These are phyloP conservation scores for Claviceps monticola DNA, from an alignment of 2,329 filamentous ascomycete species.

Conservation along the genomic window DNA sequence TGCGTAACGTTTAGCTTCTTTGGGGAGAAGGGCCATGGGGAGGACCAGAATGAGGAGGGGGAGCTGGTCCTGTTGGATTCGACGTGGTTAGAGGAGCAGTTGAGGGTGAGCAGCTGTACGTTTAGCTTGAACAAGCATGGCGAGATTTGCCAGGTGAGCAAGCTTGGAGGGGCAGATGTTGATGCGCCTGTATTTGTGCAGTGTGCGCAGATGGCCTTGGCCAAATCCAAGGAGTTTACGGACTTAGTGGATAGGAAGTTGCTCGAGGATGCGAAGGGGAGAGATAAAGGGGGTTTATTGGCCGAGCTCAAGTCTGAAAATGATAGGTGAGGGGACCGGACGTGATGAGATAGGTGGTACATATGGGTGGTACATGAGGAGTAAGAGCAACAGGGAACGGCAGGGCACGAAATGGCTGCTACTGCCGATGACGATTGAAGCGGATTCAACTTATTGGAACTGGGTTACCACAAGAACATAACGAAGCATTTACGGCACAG, in stretches of 20 bases:
- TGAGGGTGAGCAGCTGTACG: constrained; percentile 58
- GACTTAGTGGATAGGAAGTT: constrained; percentile 58
- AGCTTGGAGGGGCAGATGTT: constrained; percentile 71
- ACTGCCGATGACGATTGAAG: background rate
- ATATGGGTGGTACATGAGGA: background rate
- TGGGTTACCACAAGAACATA: background rate
- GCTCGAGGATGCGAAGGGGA: constrained; percentile 62
- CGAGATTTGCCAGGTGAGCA: constrained; percentile 82
- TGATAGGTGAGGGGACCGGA: constrained; percentile 36
- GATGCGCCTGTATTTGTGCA: constrained; percentile 67
- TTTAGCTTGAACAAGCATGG: constrained; percentile 82
- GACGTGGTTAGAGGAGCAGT: constrained; percentile 60
- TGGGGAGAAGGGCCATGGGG: constrained; percentile 47
- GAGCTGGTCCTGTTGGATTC: constrained; percentile 57
- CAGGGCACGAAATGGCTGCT: too few species aligned
- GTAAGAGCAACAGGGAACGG: background rate
- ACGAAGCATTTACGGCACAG: background rate
- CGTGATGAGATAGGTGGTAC: background rate
- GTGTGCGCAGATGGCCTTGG: constrained; percentile 60
- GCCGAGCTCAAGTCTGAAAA: constrained; percentile 75
- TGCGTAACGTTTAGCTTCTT: constrained; percentile 86
- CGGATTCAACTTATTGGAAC: background rate
- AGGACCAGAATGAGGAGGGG: constrained; percentile 27
- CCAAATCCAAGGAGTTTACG: constrained; percentile 70
- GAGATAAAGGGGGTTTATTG: constrained; percentile 65